A percentile compares a stretch with the other conserved stretches of the same genome.
These are phyloP conservation scores for Peronospora farinosa DNA, from an alignment of 352 stramenopile genomes.

Conservation along the genomic window DNA sequence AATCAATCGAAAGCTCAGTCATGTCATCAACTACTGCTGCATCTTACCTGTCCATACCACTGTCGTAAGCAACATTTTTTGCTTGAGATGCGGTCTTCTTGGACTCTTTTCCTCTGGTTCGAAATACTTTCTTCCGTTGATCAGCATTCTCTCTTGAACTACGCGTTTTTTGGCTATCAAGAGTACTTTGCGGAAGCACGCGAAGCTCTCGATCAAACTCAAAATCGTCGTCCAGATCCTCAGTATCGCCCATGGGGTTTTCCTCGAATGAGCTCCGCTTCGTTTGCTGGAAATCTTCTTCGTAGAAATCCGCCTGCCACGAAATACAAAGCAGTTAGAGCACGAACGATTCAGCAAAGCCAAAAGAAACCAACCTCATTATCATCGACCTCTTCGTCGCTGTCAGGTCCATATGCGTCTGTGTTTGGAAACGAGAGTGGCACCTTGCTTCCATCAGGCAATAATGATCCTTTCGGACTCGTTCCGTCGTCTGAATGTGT, in stretches of 20 bases:
- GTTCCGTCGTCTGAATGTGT: constrained; percentile 68
- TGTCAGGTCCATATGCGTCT: constrained; percentile 66
- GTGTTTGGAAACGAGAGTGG: constrained; percentile 49
- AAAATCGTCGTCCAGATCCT: constrained; percentile 85
- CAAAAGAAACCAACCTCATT: constrained; percentile 51
- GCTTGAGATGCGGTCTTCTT: constrained; percentile 45
- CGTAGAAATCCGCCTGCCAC: constrained; percentile 61
- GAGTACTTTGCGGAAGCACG: constrained; percentile 38
- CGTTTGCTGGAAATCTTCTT: constrained; percentile 59
- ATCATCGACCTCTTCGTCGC: constrained; percentile 80
- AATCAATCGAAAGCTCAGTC: constrained; percentile 2
- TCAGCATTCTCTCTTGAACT: constrained; percentile 30
- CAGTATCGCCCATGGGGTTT: constrained; percentile 56
- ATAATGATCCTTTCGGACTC: constrained; percentile 62
- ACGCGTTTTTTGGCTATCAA: constrained; percentile 51
- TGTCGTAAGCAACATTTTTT: constrained; percentile 64
- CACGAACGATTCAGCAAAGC: background rate
- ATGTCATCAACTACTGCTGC: background rate
- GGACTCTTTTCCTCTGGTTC: constrained; percentile 48
- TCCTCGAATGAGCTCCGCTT: constrained; percentile 82
- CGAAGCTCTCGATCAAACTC: constrained; percentile 79
- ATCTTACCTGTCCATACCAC: constrained; percentile 67
- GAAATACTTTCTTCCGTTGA: constrained; percentile 39
- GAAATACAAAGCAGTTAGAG: constrained; percentile 6
- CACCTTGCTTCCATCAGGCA: constrained; percentile 48